These are phyloP conservation scores for Odonthalia washingtoniensis DNA, from an alignment of 31 red algal genomes.

Conservation along the genomic window DNA sequence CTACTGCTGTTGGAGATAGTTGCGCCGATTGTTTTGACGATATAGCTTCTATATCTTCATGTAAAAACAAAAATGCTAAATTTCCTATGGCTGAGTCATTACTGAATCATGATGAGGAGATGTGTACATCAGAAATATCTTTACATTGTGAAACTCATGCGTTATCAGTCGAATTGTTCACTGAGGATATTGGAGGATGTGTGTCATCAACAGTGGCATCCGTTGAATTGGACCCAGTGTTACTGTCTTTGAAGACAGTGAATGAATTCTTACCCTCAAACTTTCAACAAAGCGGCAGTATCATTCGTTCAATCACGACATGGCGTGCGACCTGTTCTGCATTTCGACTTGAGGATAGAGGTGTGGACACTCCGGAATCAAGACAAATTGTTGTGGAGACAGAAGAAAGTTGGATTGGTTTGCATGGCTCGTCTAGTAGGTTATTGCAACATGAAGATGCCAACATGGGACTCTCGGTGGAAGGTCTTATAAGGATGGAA, in stretches of 20 bases:
- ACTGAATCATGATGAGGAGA: not conserved
- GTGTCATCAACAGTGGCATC: conserved; percentile 17
- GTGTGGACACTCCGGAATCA: not conserved
- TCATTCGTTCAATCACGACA: not conserved
- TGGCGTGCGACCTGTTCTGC: conserved; percentile 29
- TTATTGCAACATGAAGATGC: not conserved
- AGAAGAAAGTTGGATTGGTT: not conserved
- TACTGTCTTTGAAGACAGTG: conserved; percentile 32
- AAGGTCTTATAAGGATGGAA: not conserved
- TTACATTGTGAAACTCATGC: conserved; percentile 37
- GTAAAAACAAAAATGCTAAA: not conserved
- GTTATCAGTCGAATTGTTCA: conserved; percentile 31
- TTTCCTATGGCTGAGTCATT: not conserved
- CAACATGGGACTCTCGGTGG: not conserved
- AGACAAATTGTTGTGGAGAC: conserved; percentile 27
- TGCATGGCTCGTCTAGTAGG: not conserved
- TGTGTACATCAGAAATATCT: not conserved
- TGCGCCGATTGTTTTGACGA: no score
- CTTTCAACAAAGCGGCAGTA: no score
- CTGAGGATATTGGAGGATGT: not conserved
- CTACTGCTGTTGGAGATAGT: not conserved
- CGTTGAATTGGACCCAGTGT: conserved; percentile 37
- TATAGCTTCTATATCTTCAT: no score
- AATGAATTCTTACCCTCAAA: not conserved
- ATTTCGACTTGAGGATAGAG: conserved; percentile 36